Base-by-base conservation (phyloP, 371 early-diverging fungal species). In the Dichotomocladium elegans region DNA sequence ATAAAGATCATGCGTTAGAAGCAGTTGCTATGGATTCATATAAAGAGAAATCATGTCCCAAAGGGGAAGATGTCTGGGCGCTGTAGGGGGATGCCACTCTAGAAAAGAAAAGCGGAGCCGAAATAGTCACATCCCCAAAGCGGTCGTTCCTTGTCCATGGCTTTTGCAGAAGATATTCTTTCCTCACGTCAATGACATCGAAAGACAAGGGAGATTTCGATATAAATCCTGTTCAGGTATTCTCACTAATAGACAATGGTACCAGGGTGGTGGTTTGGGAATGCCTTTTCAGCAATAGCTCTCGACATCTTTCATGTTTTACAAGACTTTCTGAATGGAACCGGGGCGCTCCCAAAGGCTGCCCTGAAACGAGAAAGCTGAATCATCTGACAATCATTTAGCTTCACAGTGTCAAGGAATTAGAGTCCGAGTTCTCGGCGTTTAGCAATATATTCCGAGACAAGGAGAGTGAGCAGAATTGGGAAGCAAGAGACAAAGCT, bases 391-490 rank as follows among this genome's bases (percentile, higher is more conserved):
- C 25, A 5, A 17, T 35, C 15, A 27, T 37, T n/a, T 50, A 63
- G 63, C 51, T 63, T 29, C 29, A 50, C 21, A 65, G 56, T 27
- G 41, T 55, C 28, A 60, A 65, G 27, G 66, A 57, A 40, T 49
- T 65, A 26, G 56, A 61, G 41, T 58, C 58, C 22, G 55, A 58
- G 41, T 43, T 60, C 22, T 48, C 58, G 26, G 21, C 46, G 27
- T 58, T 65, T 51, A 26, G 37, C 21, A 35, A 42, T 25, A 44
- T 34, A 11, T 65, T 52, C 30, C 53, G 55, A 52, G 66, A 65
- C 58, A 63, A 58, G 43, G 68, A 68, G 50, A 57, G 60, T 17
- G 68, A 68, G 42, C 54, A 57, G 26, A 63, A 68, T 42, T 68
- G 68, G 68, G 63, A 68, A 40, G 46, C 55, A 3, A 41, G 68